phyloP scores from a whole-genome alignment of 495 filamentous ascomycete species.

The Penicillium pancosmium region DNA sequence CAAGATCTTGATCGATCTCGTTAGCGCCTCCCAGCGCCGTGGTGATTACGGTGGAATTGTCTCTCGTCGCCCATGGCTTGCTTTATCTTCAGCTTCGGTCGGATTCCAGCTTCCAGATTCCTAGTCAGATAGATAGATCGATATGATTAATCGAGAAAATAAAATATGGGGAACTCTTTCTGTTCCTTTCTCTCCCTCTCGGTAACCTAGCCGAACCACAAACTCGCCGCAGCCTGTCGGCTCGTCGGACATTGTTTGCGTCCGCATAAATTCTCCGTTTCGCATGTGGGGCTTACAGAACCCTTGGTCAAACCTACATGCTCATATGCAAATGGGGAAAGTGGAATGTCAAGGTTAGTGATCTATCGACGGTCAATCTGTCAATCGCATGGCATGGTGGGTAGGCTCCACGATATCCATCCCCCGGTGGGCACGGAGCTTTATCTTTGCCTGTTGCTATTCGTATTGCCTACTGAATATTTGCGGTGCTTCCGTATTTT shows the following conservation, averaged over 20 bases:
- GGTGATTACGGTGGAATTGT: constrained; percentile 2
- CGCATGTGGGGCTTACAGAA: neutral
- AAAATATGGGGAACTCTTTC: neutral
- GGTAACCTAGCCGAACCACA: neutral
- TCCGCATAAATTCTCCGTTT: constrained; percentile 8
- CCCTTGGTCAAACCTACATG: neutral
- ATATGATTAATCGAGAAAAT: constrained; percentile 16
- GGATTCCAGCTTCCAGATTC: neutral
- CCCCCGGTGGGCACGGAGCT: neutral
- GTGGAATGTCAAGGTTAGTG: neutral
- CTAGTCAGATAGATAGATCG: constrained; percentile 1
- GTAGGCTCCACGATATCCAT: constrained; percentile 5
- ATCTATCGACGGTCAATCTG: constrained; percentile 8
- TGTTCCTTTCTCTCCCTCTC: neutral
- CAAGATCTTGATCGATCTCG: constrained; percentile 11
- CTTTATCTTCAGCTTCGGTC: neutral
- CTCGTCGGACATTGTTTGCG: constrained; percentile 2
- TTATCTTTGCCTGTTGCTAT: neutral
- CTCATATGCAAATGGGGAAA: neutral
- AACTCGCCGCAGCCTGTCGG: constrained; percentile 8
- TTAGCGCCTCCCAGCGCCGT: constrained; percentile 9
- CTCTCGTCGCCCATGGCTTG: constrained; percentile 1
- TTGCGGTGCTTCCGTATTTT: neutral
- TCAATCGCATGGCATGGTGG: constrained; percentile 20
- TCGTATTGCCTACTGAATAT: neutral